phyloP scores from a whole-genome alignment of 1,139 yeast species.

The Kurtzmaniella natalensis region DNA sequence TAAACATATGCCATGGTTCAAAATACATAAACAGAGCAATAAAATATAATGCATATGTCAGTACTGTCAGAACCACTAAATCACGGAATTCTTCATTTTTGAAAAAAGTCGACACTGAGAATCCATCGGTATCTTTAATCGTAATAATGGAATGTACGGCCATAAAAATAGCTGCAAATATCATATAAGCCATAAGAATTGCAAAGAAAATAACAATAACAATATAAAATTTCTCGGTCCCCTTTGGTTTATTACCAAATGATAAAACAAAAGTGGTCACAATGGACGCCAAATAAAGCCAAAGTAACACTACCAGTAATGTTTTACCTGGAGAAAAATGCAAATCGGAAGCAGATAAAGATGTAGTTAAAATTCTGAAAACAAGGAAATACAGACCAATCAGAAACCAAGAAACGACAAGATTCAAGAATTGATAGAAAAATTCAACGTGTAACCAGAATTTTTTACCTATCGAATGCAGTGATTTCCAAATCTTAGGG shows the following conservation, averaged over 20 bases:
- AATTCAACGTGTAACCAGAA: conserved; percentile 41
- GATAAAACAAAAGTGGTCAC: conserved; percentile 87
- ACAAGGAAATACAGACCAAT: conserved; percentile 78
- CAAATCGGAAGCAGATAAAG: conserved; percentile 50
- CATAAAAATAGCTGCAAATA: conserved; percentile 56
- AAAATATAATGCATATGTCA: conserved; percentile 45
- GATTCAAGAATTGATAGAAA: conserved; percentile 39
- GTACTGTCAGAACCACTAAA: conserved; percentile 44
- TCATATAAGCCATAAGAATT: conserved; percentile 83
- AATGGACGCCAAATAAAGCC: conserved; percentile 87
- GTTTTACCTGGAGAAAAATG: conserved; percentile 65
- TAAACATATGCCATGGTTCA: conserved; percentile 52
- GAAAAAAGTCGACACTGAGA: conserved; percentile 38
- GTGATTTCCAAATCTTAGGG: conserved; percentile 39
- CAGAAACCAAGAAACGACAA: conserved; percentile 71
- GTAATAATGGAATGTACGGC: conserved; percentile 41
- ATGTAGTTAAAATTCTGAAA: conserved; percentile 70
- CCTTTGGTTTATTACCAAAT: conserved; percentile 92
- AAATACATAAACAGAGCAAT: conserved; percentile 43
- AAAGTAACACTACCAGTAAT: conserved; percentile 74
- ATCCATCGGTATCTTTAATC: conserved; percentile 22
- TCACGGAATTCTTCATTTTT: conserved; percentile 42
- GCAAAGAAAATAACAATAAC: conserved; percentile 90
- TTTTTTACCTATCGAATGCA: conserved; percentile 40
- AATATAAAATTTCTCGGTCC: conserved; percentile 78